Evolutionary conservation across 2,329 filamentous ascomycete genomes (phyloP).

Genomic region (Penicillium corylophilum): DNA sequence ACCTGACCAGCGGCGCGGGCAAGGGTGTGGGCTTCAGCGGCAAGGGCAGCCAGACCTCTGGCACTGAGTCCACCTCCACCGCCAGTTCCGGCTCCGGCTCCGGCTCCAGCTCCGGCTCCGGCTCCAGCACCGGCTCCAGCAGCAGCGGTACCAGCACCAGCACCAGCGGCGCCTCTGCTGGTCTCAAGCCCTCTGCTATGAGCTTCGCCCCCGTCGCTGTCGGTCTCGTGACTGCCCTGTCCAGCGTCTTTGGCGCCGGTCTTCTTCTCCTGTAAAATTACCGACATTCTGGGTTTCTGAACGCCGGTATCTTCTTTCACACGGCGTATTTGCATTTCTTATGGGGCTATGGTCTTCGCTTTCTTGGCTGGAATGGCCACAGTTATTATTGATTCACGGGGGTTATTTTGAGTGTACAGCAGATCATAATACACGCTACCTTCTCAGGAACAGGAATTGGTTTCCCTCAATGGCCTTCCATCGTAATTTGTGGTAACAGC

Average conservation of each 20-base stretch:
- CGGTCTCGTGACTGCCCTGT: conserved; percentile 52
- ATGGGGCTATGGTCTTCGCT: conserved; percentile 1
- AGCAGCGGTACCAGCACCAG: not conserved
- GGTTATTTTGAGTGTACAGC: conserved; percentile 15
- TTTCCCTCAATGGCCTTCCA: not conserved
- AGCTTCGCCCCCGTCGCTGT: conserved; percentile 53
- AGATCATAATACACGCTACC: conserved; percentile 9
- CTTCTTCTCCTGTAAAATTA: conserved; percentile 33
- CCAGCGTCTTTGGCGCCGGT: conserved; percentile 54
- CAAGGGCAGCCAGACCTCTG: conserved; percentile 56
- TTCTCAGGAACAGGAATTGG: not conserved
- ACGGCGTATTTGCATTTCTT: conserved; percentile 13
- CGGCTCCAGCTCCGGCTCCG: conserved; percentile 30
- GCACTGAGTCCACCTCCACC: conserved; percentile 49
- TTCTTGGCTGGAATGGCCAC: conserved; percentile 1
- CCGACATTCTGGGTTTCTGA: conserved; percentile 10
- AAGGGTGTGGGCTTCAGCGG: conserved; percentile 57
- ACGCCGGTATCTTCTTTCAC: not conserved
- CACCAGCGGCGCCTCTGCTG: conserved; percentile 21
- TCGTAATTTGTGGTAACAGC: not conserved
- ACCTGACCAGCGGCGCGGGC: conserved; percentile 59
- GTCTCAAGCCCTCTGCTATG: conserved; percentile 47
- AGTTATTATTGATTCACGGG: not conserved
- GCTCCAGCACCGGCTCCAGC: conserved; percentile 11
- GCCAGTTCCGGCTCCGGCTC: conserved; percentile 52